Percentiles rank a stretch among this genome's conserved stretches.
These are phyloP conservation scores for Durio zibethinus DNA, from an alignment of 345 rosid genomes.

Conservation along the genomic window DNA sequence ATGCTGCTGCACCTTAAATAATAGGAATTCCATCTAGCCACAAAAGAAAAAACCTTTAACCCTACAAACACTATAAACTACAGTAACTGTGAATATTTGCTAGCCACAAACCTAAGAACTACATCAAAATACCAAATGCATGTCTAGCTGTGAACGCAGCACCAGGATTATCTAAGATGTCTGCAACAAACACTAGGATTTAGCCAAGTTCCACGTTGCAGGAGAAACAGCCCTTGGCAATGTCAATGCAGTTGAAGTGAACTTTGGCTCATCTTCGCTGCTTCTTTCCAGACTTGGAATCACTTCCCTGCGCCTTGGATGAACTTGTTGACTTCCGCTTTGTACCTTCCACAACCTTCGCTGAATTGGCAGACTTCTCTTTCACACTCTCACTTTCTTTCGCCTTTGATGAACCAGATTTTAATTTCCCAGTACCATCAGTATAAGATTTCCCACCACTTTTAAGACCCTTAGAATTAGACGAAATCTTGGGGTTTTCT, in stretches of 20 bases:
- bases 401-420: conserved; percentile 49
- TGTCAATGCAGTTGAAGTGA: not conserved
- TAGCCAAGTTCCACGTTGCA: not conserved
- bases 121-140: conserved; percentile 10
- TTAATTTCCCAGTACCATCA: conserved; percentile 40
- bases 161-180: not conserved
- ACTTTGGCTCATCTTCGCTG: conserved; percentile 46
- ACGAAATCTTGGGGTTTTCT: conserved; percentile 36
- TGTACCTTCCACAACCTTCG: conserved; percentile 27
- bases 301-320: conserved; percentile 50
- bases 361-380: conserved; percentile 48
- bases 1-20: conserved; percentile 12
- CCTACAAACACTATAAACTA: conserved; percentile 33
- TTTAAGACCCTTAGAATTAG: conserved; percentile 36
- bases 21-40: not conserved
- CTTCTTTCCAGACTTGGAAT: conserved; percentile 51
- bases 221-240: not conserved
- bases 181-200: not conserved
- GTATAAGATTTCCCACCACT: conserved; percentile 38
- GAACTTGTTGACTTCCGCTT: conserved; percentile 43
- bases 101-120: conserved; percentile 8
- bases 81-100: conserved; percentile 21
- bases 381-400: conserved; percentile 38
- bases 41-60: not conserved
- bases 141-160: not conserved